Evolutionary conservation across 1,284 basidiomycete species (phyloP).

Genomic region (Sporisorium iseilematis-ciliati): DNA sequence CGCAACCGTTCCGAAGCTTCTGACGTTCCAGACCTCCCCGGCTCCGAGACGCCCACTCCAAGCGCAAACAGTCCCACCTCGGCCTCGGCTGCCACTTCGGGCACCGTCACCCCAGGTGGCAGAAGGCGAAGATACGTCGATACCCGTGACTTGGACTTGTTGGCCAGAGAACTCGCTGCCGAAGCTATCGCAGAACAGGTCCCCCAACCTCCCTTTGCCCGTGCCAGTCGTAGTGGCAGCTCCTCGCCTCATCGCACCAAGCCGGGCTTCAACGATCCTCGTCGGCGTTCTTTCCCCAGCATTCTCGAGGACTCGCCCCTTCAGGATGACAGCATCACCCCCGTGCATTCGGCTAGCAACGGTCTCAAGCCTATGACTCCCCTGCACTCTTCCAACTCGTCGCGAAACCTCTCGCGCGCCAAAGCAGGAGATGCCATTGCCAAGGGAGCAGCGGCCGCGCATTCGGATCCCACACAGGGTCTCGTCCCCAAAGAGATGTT

Average conservation of each 20-base stretch:
- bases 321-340: slow-evolving; percentile 28
- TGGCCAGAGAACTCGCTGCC: slow-evolving; percentile 60
- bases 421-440: slow-evolving; percentile 2
- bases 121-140: slow-evolving; percentile 52
- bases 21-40: slow-evolving; percentile 2
- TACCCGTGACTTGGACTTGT: slow-evolving; percentile 57
- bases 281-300: slow-evolving; percentile 51
- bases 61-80: slow-evolving; percentile 16
- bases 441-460: background rate
- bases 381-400: slow-evolving; percentile 8
- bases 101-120: slow-evolving; percentile 34
- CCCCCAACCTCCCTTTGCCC: slow-evolving; percentile 41
- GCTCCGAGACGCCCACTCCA: slow-evolving; percentile 26
- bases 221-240: slow-evolving; percentile 43
- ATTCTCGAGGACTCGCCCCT: slow-evolving; percentile 45
- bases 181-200: slow-evolving; percentile 52
- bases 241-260: slow-evolving; percentile 46
- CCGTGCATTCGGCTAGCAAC: slow-evolving; percentile 4
- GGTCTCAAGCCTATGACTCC: slow-evolving; percentile 43
- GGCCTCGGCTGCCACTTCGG: slow-evolving; percentile 20
- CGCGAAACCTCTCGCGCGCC: slow-evolving; percentile 9
- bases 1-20: slow-evolving; percentile 15
- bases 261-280: slow-evolving; percentile 33
- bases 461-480: slow-evolving; percentile 28
- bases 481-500: slow-evolving; percentile 55